A percentile compares a stretch with the other conserved stretches of the same genome.
phyloP scores from a whole-genome alignment of 345 rosid species.

The Gossypium sturtianum region DNA sequence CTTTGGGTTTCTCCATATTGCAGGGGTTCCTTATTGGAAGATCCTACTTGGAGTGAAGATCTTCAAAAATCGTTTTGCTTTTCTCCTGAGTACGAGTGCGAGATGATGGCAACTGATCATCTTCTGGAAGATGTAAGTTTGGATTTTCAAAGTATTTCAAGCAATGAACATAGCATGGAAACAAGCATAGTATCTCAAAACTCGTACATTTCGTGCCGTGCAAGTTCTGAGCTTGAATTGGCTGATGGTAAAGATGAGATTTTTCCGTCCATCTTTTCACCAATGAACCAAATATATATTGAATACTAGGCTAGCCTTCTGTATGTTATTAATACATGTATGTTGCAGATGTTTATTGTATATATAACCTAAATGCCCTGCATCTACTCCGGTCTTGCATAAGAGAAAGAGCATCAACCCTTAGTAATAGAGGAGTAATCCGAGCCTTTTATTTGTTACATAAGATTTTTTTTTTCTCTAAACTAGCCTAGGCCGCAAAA shows the following conservation, averaged over 20 bases:
- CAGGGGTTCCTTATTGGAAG: conserved; percentile 50
- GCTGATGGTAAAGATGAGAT: conserved; percentile 22
- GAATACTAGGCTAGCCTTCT: not conserved
- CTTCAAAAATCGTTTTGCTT: conserved; percentile 20
- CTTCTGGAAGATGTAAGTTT: conserved; percentile 15
- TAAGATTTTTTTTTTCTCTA: not conserved
- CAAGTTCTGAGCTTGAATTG: conserved; percentile 11
- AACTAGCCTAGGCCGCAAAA: not conserved
- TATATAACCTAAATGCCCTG: not conserved
- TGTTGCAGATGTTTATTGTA: not conserved
- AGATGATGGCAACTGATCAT: conserved; percentile 13
- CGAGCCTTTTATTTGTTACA: not conserved
- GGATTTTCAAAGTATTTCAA: conserved; percentile 24
- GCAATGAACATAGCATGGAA: conserved; percentile 17
- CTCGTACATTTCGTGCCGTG: conserved; percentile 4
- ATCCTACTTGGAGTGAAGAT: conserved; percentile 28
- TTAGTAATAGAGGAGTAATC: not conserved
- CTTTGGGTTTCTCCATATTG: conserved; percentile 12
- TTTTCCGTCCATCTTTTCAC: not conserved
- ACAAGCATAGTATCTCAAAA: conserved; percentile 25
- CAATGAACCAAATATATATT: not conserved
- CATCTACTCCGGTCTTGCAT: not conserved
- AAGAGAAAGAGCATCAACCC: not conserved
- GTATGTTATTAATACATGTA: not conserved
- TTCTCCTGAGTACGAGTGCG: conserved; percentile 25